phyloP scores from a whole-genome alignment of 495 filamentous ascomycete genomes.

The Aspergillus incahuasiensis region DNA sequence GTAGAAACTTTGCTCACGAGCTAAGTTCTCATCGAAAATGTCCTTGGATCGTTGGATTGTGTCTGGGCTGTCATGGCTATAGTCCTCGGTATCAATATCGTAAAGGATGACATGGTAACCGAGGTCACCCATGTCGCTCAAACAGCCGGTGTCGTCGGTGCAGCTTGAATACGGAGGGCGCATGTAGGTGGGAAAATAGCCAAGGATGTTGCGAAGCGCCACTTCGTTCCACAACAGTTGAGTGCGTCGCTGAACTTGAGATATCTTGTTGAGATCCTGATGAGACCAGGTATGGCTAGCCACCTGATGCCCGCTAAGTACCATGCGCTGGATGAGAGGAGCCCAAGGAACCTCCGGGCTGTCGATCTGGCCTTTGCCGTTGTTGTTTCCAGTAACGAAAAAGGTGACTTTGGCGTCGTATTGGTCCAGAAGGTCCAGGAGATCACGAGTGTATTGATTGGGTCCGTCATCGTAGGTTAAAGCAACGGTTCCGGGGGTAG shows the following conservation, averaged over 20 bases:
- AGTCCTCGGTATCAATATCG: slow-evolving; percentile 77
- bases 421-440: slow-evolving; percentile 63
- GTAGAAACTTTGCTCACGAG: slow-evolving; percentile 32
- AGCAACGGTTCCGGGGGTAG: slow-evolving; percentile 58
- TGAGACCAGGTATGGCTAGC: slow-evolving; percentile 87
- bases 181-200: slow-evolving; percentile 83
- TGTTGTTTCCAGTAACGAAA: slow-evolving; percentile 72
- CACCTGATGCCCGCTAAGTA: slow-evolving; percentile 69
- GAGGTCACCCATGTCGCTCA: slow-evolving; percentile 54
- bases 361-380: slow-evolving; percentile 68
- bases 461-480: slow-evolving; percentile 80
- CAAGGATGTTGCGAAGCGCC: slow-evolving; percentile 72
- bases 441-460: slow-evolving; percentile 59
- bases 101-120: slow-evolving; percentile 76
- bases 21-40: slow-evolving; percentile 58
- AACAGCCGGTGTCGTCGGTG: slow-evolving; percentile 50
- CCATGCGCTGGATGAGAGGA: slow-evolving; percentile 63
- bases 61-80: slow-evolving; percentile 54
- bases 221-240: slow-evolving; percentile 79
- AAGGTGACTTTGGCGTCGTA: slow-evolving; percentile 71
- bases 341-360: slow-evolving; percentile 52
- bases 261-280: slow-evolving; percentile 59
- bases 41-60: slow-evolving; percentile 69
- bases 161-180: slow-evolving; percentile 77
- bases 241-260: slow-evolving; percentile 50